These are phyloP conservation scores for Ammopiptanthus mongolicus DNA, from an alignment of 306 rosid species.

Conservation along the genomic window DNA sequence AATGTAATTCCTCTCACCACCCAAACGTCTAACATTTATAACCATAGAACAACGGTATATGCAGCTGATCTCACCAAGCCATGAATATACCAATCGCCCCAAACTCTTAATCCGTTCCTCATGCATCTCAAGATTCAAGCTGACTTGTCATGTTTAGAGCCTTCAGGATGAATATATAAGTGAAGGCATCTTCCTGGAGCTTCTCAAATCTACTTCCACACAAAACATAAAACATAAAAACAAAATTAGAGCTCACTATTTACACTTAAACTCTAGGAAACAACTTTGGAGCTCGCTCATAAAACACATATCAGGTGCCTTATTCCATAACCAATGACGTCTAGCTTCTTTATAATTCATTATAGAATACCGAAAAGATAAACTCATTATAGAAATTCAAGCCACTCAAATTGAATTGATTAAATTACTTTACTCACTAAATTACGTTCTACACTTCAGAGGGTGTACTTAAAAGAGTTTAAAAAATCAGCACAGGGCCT, in stretches of 20 bases:
- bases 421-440: neutral
- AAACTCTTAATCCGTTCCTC: neutral
- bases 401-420: neutral
- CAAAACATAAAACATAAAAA: neutral
- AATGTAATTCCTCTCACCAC: neutral
- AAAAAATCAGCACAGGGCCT: neutral
- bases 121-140: neutral
- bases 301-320: neutral
- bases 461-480: neutral
- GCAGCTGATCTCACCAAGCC: constrained; percentile 7
- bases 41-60: neutral
- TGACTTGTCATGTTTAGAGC: constrained; percentile 45
- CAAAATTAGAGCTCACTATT: neutral
- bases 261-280: neutral
- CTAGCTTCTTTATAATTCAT: neutral
- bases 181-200: constrained; percentile 85
- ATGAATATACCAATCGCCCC: neutral
- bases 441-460: neutral
- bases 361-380: too few relatives aligned
- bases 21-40: neutral
- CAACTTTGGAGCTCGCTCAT: neutral
- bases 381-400: neutral
- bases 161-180: constrained; percentile 52
- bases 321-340: neutral
- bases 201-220: constrained; percentile 68